Evolutionary conservation across 2,329 filamentous ascomycete species (phyloP).

Genomic region (Fusarium globosum): DNA sequence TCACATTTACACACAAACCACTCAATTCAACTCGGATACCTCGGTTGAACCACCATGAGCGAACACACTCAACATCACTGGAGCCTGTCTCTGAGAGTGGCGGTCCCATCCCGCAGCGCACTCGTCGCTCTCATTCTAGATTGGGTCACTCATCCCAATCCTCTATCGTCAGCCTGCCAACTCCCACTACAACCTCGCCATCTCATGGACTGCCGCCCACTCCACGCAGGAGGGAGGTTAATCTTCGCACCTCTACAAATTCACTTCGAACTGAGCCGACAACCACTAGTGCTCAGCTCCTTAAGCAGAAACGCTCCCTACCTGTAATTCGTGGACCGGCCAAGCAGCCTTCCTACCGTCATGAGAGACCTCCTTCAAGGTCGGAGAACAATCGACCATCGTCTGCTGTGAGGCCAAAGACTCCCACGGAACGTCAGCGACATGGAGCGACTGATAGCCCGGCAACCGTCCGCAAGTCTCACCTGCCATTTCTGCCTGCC

Average conservation of each 20-base stretch:
- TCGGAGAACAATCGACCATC: constrained; percentile 63
- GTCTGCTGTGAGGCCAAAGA: constrained; percentile 72
- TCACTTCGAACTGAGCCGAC: constrained; percentile 68
- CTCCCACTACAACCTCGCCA: constrained; percentile 69
- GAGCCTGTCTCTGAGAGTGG: constrained; percentile 94
- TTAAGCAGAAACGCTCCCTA: constrained; percentile 74
- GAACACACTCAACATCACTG: constrained; percentile 76
- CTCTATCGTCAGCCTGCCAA: constrained; percentile 72
- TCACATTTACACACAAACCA: constrained; percentile 92
- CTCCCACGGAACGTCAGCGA: constrained; percentile 73
- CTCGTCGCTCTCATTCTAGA: constrained; percentile 72
- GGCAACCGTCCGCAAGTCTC: constrained; percentile 67
- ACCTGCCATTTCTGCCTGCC: constrained; percentile 81
- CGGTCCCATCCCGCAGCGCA: constrained; percentile 71
- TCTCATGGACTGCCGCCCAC: constrained; percentile 66
- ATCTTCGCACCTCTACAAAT: constrained; percentile 64
- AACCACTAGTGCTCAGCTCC: constrained; percentile 73
- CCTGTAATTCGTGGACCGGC: constrained; percentile 67
- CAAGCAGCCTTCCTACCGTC: constrained; percentile 60
- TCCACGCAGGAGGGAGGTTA: constrained; percentile 70
- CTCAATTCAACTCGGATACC: constrained; percentile 76
- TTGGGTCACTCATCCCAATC: constrained; percentile 76
- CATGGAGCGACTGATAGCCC: constrained; percentile 61
- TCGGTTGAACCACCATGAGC: constrained; percentile 77
- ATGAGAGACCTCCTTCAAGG: constrained; percentile 70